phyloP scores from a whole-genome alignment of 352 stramenopile genomes.

The Paralagenidium karlingii region DNA sequence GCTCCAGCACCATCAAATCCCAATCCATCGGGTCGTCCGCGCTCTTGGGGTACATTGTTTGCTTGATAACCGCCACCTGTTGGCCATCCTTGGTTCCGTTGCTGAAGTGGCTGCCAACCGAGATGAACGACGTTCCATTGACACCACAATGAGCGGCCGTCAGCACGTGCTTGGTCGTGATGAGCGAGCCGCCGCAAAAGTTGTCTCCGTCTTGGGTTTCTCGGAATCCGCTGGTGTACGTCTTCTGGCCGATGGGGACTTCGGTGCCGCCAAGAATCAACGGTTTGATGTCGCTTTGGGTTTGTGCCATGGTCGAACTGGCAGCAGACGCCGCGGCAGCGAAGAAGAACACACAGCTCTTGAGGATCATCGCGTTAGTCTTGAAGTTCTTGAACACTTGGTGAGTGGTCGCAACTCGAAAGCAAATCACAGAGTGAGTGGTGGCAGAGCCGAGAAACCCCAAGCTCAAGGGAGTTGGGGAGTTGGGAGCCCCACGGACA shows the following conservation, averaged over 20 bases:
- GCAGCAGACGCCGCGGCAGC: too few relatives aligned
- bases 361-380: too few relatives aligned
- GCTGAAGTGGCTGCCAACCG: conserved; percentile 33
- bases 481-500: too few relatives aligned
- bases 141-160: conserved; percentile 44
- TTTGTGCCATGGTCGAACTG: conserved; percentile 4
- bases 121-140: too few relatives aligned
- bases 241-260: conserved; percentile 6
- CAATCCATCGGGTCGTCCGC: conserved; percentile 19
- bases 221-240: conserved; percentile 8
- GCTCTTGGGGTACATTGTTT: conserved; percentile 24
- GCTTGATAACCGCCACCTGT: conserved; percentile 30
- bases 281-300: conserved; percentile 3
- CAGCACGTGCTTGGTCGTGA: conserved; percentile 25
- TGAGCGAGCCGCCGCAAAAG: conserved; percentile 30
- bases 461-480: too few relatives aligned
- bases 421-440: too few relatives aligned
- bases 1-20: conserved; percentile 23
- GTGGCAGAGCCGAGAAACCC: too few relatives aligned
- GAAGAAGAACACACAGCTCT: too few relatives aligned
- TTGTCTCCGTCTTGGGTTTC: conserved; percentile 10
- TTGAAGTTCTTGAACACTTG: too few relatives aligned
- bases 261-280: conserved; percentile 12
- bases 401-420: too few relatives aligned
- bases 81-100: conserved; percentile 24